Percentiles rank a stretch among this genome's conserved stretches.
These are phyloP conservation scores for Aspergillus unguis DNA, from an alignment of 2,329 filamentous ascomycete genomes.

Conservation along the genomic window DNA sequence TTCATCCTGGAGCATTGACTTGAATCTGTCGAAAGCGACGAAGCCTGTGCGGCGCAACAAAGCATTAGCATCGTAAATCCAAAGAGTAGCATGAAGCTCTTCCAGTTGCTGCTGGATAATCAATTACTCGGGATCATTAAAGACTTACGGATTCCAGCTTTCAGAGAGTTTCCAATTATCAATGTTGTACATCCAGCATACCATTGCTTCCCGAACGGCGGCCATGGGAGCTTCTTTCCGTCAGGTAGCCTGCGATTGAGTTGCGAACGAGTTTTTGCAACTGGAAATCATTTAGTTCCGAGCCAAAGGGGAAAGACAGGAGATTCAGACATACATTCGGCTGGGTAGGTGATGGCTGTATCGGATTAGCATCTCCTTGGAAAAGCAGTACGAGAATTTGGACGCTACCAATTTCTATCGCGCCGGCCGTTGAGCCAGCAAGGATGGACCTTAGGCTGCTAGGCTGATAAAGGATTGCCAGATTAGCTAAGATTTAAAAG, in stretches of 20 bases:
- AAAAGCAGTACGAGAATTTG: not conserved
- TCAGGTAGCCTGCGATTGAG: conserved; percentile 80
- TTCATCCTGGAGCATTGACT: conserved; percentile 72
- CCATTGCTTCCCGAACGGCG: conserved; percentile 90
- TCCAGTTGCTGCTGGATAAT: too few species aligned
- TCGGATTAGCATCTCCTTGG: conserved; percentile 21
- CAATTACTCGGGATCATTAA: not conserved
- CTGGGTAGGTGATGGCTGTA: conserved; percentile 83
- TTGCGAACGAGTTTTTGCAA: conserved; percentile 93
- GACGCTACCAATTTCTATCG: conserved; percentile 79
- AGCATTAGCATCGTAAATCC: not conserved
- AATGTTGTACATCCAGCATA: conserved; percentile 97
- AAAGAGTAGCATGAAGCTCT: not conserved
- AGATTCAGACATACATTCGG: conserved; percentile 64
- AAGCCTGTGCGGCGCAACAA: conserved; percentile 58
- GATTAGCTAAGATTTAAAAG: not conserved
- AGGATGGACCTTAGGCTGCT: conserved; percentile 85
- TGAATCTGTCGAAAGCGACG: conserved; percentile 95
- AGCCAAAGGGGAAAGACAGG: not conserved
- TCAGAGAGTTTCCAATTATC: conserved; percentile 94
- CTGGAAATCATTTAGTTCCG: conserved; percentile 43
- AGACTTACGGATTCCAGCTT: conserved; percentile 83
- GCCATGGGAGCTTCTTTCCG: conserved; percentile 87
- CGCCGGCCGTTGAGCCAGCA: conserved; percentile 89
- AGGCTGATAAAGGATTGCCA: conserved; percentile 52